These are phyloP conservation scores for Boehmeria nivea DNA, from an alignment of 306 rosid species.

Conservation along the genomic window DNA sequence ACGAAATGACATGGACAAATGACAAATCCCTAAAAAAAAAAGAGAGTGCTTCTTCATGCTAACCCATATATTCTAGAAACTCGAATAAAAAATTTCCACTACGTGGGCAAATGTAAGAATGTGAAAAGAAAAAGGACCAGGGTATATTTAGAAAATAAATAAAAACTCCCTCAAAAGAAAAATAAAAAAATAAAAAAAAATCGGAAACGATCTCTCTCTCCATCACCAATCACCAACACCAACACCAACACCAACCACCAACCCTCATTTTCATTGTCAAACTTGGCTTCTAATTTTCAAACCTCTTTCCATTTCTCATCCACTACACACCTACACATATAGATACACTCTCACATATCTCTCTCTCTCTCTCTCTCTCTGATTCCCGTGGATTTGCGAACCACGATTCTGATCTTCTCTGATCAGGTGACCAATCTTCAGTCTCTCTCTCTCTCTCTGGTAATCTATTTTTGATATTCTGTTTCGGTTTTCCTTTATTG, in stretches of 20 bases:
- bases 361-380: neutral
- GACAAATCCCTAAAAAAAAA: too few species aligned
- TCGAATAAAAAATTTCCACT: too few species aligned
- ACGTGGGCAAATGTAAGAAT: too few species aligned
- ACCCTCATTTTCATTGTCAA: neutral
- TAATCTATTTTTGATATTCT: neutral
- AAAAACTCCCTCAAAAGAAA: too few species aligned
- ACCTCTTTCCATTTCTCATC: neutral
- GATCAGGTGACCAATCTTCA: slow-evolving; percentile 9
- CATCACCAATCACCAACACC: neutral
- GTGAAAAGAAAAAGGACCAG: too few species aligned
- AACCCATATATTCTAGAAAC: too few species aligned
- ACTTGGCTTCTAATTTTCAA: slow-evolving; percentile 10
- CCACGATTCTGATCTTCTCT: neutral
- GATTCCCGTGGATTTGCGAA: neutral
- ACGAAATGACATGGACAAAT: too few species aligned
- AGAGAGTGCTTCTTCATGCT: too few species aligned
- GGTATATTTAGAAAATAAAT: too few species aligned
- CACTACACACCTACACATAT: neutral
- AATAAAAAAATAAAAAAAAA: neutral
- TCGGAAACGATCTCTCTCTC: neutral
- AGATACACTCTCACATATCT: neutral
- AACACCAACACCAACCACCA: slow-evolving; percentile 1
- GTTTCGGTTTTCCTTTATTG: neutral
- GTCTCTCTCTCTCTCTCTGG: neutral